Percentiles rank a stretch among this genome's conserved stretches.
Conservation (phyloP, 75 land plant species). For the Isoetes taiwanensis region DNA sequence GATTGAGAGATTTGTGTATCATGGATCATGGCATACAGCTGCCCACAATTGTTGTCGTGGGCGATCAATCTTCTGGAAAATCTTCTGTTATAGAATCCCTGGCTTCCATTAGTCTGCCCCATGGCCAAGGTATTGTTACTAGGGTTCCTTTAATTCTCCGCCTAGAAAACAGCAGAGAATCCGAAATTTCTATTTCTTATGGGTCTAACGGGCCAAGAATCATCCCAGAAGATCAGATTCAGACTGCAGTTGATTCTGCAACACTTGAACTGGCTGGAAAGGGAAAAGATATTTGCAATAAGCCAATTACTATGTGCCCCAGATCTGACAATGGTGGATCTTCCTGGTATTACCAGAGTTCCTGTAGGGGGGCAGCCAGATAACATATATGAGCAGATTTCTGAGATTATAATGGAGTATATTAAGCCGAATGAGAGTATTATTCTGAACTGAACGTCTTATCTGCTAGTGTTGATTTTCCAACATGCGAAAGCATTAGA, state of each 20-base stretch:
- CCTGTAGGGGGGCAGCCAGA: conserved; percentile 51
- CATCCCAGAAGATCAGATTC: conserved; percentile 16
- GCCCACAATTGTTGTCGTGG: conserved; percentile 58
- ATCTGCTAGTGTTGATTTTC: conserved; percentile 46
- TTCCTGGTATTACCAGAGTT: conserved; percentile 54
- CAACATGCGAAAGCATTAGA: conserved; percentile 49
- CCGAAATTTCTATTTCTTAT: conserved; percentile 24
- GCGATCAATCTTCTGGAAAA: conserved; percentile 58
- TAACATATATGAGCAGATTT: conserved; percentile 43
- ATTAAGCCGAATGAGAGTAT: conserved; percentile 43
- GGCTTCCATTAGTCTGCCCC: conserved; percentile 37
- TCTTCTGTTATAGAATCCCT: conserved; percentile 52
- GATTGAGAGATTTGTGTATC: conserved; percentile 26
- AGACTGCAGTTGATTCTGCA: conserved; percentile 18
- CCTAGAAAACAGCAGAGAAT: conserved; percentile 19
- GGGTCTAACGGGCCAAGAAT: background rate
- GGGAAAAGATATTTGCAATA: conserved; percentile 27
- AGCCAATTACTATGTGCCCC: conserved; percentile 35
- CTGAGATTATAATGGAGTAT: conserved; percentile 30
- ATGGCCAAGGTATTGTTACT: conserved; percentile 46
- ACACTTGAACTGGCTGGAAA: conserved; percentile 33
- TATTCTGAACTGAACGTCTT: conserved; percentile 55
- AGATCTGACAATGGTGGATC: conserved; percentile 50
- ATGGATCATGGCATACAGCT: conserved; percentile 42
- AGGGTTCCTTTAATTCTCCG: conserved; percentile 34